Evolutionary conservation across 73 alveolate genomes (phyloP).

Genomic region (Tetrahymena malaccensis): DNA sequence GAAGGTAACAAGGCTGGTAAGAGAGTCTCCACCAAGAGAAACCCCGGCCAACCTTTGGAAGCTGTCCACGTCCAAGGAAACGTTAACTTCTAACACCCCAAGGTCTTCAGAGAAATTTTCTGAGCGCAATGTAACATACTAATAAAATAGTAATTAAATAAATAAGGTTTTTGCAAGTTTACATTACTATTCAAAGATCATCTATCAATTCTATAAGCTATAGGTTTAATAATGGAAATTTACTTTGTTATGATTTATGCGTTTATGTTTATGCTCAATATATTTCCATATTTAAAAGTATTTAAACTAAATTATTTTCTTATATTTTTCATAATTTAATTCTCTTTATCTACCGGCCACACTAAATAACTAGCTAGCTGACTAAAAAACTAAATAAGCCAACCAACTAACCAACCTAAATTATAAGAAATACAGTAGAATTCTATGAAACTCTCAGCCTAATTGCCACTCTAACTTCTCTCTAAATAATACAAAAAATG

Average conservation of each 20-base stretch:
- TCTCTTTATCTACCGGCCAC: neutral
- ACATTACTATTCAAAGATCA: neutral
- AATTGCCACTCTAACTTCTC: too few species aligned
- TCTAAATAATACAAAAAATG: too few species aligned
- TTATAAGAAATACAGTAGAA: too few species aligned
- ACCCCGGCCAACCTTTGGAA: conserved; percentile 36
- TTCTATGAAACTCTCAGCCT: too few species aligned
- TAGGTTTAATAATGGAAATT: neutral
- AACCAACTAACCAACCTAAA: neutral
- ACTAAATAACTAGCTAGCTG: neutral
- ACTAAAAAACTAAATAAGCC: neutral
- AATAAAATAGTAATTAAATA: neutral
- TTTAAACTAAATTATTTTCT: neutral
- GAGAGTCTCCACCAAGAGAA: conserved; percentile 32
- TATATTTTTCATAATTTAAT: neutral
- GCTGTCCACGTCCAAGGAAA: conserved; percentile 5
- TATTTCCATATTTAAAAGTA: neutral
- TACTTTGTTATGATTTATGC: neutral
- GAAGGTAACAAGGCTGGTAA: conserved; percentile 47
- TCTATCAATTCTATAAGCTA: neutral
- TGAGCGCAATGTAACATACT: conserved; percentile 25
- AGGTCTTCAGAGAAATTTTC: conserved; percentile 28
- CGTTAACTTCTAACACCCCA: conserved; percentile 36
- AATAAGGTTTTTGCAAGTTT: neutral
- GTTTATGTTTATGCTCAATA: neutral